A percentile compares a stretch with the other conserved stretches of the same genome.
These are phyloP conservation scores for Leccinum rimulosum DNA, from an alignment of 768 basidiomycete genomes.

Conservation along the genomic window DNA sequence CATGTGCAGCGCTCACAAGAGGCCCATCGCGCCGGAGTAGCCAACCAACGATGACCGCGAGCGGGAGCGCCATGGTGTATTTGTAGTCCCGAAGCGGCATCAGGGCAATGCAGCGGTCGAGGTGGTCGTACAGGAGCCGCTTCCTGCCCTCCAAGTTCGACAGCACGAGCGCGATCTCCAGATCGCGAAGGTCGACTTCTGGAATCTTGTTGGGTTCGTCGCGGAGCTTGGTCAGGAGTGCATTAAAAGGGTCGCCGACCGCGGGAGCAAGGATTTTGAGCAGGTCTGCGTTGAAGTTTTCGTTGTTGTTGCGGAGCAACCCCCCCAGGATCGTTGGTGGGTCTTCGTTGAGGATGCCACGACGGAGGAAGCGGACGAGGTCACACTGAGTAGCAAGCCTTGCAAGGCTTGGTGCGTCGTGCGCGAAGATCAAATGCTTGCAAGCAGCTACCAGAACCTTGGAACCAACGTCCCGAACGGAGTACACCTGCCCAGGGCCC, in stretches of 20 bases:
- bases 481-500: not conserved
- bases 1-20: not conserved
- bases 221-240: slow-evolving; percentile 1
- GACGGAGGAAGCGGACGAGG: slow-evolving; percentile 1
- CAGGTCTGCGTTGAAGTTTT: not conserved
- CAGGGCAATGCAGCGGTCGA: slow-evolving; percentile 1
- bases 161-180: slow-evolving; percentile 6
- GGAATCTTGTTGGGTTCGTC: slow-evolving; percentile 1
- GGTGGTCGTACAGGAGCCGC: not conserved
- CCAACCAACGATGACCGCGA: slow-evolving; percentile 3
- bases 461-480: not conserved
- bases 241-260: slow-evolving; percentile 5
- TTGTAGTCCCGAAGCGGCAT: not conserved
- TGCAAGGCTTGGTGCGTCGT: not conserved
- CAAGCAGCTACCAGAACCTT: slow-evolving; percentile 1
- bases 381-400: not conserved
- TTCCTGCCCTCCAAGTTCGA: not conserved
- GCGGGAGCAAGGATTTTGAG: slow-evolving; percentile 1
- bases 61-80: slow-evolving; percentile 3
- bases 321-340: slow-evolving; percentile 6
- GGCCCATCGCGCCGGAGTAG: slow-evolving; percentile 7
- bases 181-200: slow-evolving; percentile 2
- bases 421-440: not conserved
- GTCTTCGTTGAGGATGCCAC: slow-evolving; percentile 1
- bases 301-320: not conserved